phyloP scores from a whole-genome alignment of 169 alveolate genomes.

The Condylostoma magnum region DNA sequence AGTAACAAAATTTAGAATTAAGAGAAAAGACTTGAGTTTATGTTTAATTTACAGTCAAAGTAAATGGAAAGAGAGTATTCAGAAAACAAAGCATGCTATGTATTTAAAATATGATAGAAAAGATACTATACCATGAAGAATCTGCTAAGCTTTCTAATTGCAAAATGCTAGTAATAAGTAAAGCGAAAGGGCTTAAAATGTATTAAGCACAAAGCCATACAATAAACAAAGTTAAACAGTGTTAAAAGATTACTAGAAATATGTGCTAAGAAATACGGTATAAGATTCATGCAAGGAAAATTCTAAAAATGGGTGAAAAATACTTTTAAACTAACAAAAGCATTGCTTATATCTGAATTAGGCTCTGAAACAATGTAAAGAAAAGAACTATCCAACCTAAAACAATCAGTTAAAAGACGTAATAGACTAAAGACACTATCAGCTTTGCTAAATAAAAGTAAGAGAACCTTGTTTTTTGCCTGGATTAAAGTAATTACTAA shows the following conservation, averaged over 20 bases:
- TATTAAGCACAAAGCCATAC: neutral
- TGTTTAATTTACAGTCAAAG: neutral
- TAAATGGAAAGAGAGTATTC: constrained; percentile 8
- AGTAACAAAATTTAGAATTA: neutral
- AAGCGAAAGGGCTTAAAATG: neutral
- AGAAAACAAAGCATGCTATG: constrained; percentile 4
- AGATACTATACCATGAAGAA: neutral
- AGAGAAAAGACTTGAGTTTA: neutral
- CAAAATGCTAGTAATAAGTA: neutral
- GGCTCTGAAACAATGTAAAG: neutral
- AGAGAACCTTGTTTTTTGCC: neutral
- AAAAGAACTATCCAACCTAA: neutral
- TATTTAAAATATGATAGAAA: constrained; percentile 6
- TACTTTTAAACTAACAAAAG: neutral
- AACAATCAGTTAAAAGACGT: neutral
- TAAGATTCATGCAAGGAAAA: neutral
- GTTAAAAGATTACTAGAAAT: neutral
- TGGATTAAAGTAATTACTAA: neutral
- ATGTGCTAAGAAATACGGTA: neutral
- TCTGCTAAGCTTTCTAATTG: neutral
- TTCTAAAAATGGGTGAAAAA: constrained; percentile 20
- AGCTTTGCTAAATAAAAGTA: neutral
- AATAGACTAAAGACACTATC: neutral
- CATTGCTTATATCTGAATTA: neutral
- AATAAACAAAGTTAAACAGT: neutral